phyloP scores from a whole-genome alignment of 805 yeast genomes.

The Torulaspora microellipsoides region DNA sequence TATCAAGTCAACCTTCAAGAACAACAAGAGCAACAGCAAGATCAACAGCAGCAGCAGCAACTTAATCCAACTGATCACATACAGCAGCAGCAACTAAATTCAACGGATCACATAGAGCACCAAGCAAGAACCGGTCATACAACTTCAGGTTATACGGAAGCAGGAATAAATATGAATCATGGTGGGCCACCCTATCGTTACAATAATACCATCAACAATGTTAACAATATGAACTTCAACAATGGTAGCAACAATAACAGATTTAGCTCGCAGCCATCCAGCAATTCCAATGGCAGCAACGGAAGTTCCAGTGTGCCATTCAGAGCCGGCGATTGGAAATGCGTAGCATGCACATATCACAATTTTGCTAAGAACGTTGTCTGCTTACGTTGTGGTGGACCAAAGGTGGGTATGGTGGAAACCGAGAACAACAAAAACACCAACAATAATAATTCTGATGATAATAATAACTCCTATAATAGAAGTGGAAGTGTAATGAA shows the following conservation, averaged over 20 bases:
- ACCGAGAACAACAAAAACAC: conserved; percentile 10
- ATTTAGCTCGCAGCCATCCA: conserved; percentile 6
- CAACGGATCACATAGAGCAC: too few species aligned
- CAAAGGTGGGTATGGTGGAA: conserved; percentile 34
- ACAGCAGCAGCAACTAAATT: too few species aligned
- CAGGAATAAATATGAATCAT: conserved; percentile 6
- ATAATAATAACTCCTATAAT: conserved; percentile 10
- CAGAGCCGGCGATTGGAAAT: conserved; percentile 97
- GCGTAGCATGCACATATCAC: conserved; percentile 77
- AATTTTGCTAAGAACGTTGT: conserved; percentile 87
- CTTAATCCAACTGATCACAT: background rate
- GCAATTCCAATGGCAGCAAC: conserved; percentile 19
- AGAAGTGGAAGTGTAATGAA: conserved; percentile 14
- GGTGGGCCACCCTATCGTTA: conserved; percentile 2
- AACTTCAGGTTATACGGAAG: conserved; percentile 13
- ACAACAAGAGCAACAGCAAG: background rate
- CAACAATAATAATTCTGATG: conserved; percentile 3
- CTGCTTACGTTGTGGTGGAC: conserved; percentile 85
- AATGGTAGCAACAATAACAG: conserved; percentile 22
- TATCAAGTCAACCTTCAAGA: conserved; percentile 4
- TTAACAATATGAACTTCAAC: conserved; percentile 19
- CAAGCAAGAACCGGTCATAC: conserved; percentile 13
- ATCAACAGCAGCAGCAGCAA: conserved; percentile 6
- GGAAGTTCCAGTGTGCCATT: conserved; percentile 68
- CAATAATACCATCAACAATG: conserved; percentile 12